Evolutionary conservation across 2,329 filamentous ascomycete species (phyloP).

Genomic region (Fusarium avenaceum): DNA sequence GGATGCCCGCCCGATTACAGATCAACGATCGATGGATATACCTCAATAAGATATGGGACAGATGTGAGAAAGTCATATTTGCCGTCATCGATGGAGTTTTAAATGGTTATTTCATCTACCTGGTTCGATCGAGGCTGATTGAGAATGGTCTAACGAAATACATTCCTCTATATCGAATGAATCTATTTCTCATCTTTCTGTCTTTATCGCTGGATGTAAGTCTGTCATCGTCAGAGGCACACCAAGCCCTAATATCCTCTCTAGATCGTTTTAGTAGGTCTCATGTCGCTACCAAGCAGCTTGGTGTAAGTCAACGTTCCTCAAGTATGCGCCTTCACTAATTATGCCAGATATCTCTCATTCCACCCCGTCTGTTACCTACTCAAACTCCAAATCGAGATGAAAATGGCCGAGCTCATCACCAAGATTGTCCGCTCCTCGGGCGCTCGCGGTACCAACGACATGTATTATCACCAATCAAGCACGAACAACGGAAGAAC

Average conservation of each 20-base stretch:
- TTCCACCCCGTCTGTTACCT: slow-evolving; percentile 64
- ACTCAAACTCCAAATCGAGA: slow-evolving; percentile 64
- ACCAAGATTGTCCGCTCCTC: slow-evolving; percentile 50
- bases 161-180: slow-evolving; percentile 57
- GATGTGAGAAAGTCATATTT: slow-evolving; percentile 65
- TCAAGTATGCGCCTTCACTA: background rate
- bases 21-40: slow-evolving; percentile 57
- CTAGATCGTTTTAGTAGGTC: slow-evolving; percentile 44
- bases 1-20: slow-evolving; percentile 66
- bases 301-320: slow-evolving; percentile 40
- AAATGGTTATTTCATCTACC: slow-evolving; percentile 65
- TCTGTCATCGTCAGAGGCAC: fast-evolving
- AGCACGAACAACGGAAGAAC: slow-evolving; percentile 2
- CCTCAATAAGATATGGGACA: slow-evolving; percentile 66
- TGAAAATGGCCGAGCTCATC: slow-evolving; percentile 65
- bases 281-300: slow-evolving; percentile 48
- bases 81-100: slow-evolving; percentile 62
- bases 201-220: slow-evolving; percentile 49
- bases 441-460: background rate
- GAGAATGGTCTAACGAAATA: slow-evolving; percentile 64
- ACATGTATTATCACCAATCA: slow-evolving; percentile 26
- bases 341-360: slow-evolving; percentile 38
- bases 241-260: background rate
- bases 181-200: slow-evolving; percentile 44
- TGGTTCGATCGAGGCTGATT: slow-evolving; percentile 61